Percentiles rank a stretch among this genome's conserved stretches.
Evolutionary conservation across 1,139 yeast species (phyloP).

Genomic region (Protomyces gravidus): DNA sequence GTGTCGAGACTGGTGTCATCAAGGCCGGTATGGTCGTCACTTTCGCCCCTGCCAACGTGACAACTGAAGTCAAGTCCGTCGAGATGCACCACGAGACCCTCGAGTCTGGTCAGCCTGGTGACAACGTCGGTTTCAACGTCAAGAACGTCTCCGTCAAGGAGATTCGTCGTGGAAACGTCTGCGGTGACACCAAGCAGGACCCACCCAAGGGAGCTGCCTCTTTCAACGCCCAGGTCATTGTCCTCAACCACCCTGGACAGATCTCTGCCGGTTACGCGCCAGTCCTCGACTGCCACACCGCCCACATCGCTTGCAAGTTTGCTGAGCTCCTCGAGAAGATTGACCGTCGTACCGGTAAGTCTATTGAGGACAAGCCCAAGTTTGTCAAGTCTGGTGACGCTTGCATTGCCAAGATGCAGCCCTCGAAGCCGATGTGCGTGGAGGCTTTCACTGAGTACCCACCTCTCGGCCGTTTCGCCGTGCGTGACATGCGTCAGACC

Average conservation of each 20-base stretch:
- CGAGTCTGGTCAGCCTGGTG: constrained; percentile 77
- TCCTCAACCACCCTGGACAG: constrained; percentile 92
- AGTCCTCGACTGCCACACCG: constrained; percentile 91
- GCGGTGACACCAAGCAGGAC: constrained; percentile 94
- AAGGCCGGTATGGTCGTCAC: constrained; percentile 89
- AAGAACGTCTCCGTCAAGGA: constrained; percentile 92
- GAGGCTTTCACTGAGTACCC: constrained; percentile 97
- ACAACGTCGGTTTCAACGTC: constrained; percentile 92
- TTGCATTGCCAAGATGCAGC: constrained; percentile 84
- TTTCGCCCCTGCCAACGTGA: constrained; percentile 88
- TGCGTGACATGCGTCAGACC: constrained; percentile 99
- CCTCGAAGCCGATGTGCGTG: constrained; percentile 96
- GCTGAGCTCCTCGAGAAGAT: constrained; percentile 79
- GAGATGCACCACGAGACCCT: constrained; percentile 93
- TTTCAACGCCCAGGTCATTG: constrained; percentile 84
- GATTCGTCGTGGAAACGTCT: constrained; percentile 91
- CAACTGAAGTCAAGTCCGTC: constrained; percentile 89
- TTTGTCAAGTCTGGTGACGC: constrained; percentile 91
- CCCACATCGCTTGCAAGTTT: constrained; percentile 91
- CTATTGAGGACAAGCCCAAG: constrained; percentile 75
- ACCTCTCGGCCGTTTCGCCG: constrained; percentile 99
- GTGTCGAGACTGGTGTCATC: constrained; percentile 89
- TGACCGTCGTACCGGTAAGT: constrained; percentile 93
- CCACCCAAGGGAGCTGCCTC: constrained; percentile 80
- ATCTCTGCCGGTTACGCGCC: constrained; percentile 91